Base-by-base conservation (phyloP, 176 grass and related monocot species). In the Musa acuminata region DNA sequence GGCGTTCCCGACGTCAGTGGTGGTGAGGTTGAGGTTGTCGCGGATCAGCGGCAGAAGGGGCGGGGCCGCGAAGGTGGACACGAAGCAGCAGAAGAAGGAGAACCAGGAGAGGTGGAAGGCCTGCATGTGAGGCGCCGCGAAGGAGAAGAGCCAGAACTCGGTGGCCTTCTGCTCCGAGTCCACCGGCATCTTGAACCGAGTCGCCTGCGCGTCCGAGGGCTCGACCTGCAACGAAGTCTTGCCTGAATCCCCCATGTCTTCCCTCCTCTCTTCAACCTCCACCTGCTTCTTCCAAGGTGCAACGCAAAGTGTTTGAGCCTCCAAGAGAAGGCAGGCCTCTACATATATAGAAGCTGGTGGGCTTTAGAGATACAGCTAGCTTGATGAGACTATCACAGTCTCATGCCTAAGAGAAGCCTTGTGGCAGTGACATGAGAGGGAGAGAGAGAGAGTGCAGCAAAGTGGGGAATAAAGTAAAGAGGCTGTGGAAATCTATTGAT, bases 41-140 rank as follows among this genome's bases (percentile, higher is more conserved):
- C 93, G 80, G 79, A 97, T 97, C 17, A 97, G 49, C 20, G 93
- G 90, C 17, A 97, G 80, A n/a, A 97, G 89, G 43, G 93, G 93
- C 26, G 93, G 90, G 24, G 93, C 90, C 0, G 93, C 90, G 71
- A 97, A 97, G 79, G 90, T 88, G 64, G 93, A 97, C 13, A 90
- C 84, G 80, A 97, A 97, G 82, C 93, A 97, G 85, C 85, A 90
- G 81, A 97, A 97, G 89, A 97, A 97, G 87, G 93, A 97, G 85
- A 93, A 93, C 93, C 93, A 97, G 0, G 93, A 88, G 1, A 93
- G 72, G 70, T 97, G 93, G 90, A 97, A 97, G 35, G 93, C 85
- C 25, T 82, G 78, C 93, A 97, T 97, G 81, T 97, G 93, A 22
- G 93, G 93, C 64, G 73, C 20, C 13, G 77, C 85, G 62, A 90